These are phyloP conservation scores for Solanum virginianum DNA, from an alignment of 257 asterid species.

Conservation along the genomic window DNA sequence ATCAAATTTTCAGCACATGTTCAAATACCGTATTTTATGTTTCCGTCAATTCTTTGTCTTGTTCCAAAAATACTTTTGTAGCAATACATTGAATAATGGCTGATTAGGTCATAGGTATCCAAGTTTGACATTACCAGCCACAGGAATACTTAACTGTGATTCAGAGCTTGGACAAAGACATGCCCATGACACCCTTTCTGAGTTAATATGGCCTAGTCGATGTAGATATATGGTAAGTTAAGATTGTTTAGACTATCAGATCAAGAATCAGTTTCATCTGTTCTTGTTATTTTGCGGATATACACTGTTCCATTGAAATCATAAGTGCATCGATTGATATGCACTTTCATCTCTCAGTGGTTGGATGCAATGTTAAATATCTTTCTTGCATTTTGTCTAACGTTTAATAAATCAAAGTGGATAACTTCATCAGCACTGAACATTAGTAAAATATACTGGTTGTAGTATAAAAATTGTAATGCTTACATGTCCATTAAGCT, in stretches of 20 bases:
- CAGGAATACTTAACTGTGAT: too few relatives aligned
- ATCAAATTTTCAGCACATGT: not conserved
- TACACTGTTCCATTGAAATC: not conserved
- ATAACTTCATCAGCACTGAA: conserved; percentile 1
- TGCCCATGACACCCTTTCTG: not conserved
- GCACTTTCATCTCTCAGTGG: not conserved
- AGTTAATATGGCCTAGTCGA: not conserved
- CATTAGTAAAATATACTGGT: not conserved
- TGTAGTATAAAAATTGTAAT: not conserved
- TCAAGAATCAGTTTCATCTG: not conserved
- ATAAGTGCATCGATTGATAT: not conserved
- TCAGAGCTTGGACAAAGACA: not conserved
- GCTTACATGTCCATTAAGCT: conserved; percentile 18
- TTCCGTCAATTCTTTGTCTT: not conserved
- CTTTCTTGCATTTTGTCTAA: not conserved
- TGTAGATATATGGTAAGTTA: not conserved
- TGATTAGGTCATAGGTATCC: not conserved
- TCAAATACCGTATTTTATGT: not conserved
- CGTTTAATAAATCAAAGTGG: conserved; percentile 10
- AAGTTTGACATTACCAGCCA: not conserved
- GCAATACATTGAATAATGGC: not conserved
- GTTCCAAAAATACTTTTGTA: not conserved
- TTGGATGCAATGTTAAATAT: not conserved
- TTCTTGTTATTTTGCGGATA: not conserved
- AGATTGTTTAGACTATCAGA: too few relatives aligned